Percentiles rank a stretch among this genome's conserved stretches.
Evolutionary conservation across 441 rosid genomes (phyloP).

Genomic region (Erodium moschatum): DNA sequence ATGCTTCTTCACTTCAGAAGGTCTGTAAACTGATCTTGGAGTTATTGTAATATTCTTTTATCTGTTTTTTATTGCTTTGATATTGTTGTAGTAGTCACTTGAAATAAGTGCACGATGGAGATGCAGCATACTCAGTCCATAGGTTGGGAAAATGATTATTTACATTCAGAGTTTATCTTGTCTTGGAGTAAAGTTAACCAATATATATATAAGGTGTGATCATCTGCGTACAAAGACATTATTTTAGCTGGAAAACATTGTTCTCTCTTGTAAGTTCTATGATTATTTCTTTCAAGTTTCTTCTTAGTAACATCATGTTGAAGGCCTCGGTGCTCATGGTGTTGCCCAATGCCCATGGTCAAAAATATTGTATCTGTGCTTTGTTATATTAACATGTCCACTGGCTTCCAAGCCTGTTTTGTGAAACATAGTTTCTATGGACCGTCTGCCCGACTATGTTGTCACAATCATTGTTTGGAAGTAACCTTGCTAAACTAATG

Average conservation of each 20-base stretch:
- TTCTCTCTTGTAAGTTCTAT: not conserved
- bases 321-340: not conserved
- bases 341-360: not conserved
- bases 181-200: not conserved
- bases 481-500: not conserved
- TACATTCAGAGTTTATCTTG: not conserved
- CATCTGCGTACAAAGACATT: not conserved
- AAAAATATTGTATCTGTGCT: not conserved
- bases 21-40: constrained; percentile 23
- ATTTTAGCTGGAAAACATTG: not conserved
- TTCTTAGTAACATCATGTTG: not conserved
- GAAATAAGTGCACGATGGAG: not conserved
- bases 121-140: not conserved
- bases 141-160: no score
- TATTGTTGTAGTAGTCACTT: not conserved
- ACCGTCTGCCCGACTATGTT: not conserved
- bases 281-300: not conserved
- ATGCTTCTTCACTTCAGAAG: constrained; percentile 38
- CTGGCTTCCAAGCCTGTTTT: not conserved
- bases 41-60: not conserved
- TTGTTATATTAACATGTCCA: not conserved
- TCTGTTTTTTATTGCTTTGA: not conserved
- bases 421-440: not conserved
- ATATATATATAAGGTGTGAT: constrained; percentile 1
- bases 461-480: not conserved